phyloP scores from a whole-genome alignment of 352 stramenopile genomes.

The Globisporangium yorkense region DNA sequence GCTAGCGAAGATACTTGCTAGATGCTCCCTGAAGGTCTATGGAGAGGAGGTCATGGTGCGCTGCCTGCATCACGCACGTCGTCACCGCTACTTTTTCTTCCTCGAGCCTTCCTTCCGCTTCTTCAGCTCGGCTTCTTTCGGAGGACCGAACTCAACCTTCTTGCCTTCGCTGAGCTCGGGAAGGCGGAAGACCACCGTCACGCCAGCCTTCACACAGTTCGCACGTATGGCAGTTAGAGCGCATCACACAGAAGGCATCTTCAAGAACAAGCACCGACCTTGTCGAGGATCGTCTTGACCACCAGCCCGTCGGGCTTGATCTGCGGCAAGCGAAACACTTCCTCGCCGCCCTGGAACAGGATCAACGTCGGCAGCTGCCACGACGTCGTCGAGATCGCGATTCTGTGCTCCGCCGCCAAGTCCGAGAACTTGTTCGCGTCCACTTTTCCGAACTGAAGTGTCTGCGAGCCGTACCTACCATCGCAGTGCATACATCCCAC shows the following conservation, averaged over 20 bases:
- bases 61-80: no score
- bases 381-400: slow-evolving; percentile 57
- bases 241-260: background rate
- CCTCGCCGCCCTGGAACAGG: slow-evolving; percentile 60
- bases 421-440: slow-evolving; percentile 63
- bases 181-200: slow-evolving; percentile 48
- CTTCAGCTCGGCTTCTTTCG: background rate
- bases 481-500: no score
- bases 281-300: slow-evolving; percentile 55
- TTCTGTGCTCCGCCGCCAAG: slow-evolving; percentile 47
- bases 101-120: background rate
- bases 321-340: slow-evolving; percentile 47
- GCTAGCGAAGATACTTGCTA: no score
- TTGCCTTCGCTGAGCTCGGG: slow-evolving; percentile 52
- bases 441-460: slow-evolving; percentile 57
- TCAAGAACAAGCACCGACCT: slow-evolving; percentile 17
- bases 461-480: slow-evolving; percentile 36
- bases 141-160: slow-evolving; percentile 19
- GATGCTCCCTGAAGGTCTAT: no score
- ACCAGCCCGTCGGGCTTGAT: slow-evolving; percentile 50
- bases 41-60: no score
- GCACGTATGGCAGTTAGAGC: background rate
- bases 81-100: slow-evolving; percentile 4
- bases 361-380: slow-evolving; percentile 68
- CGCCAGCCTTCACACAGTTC: slow-evolving; percentile 21